phyloP scores from a whole-genome alignment of 371 early-diverging fungal species.

The Rhizomucor pusillus region DNA sequence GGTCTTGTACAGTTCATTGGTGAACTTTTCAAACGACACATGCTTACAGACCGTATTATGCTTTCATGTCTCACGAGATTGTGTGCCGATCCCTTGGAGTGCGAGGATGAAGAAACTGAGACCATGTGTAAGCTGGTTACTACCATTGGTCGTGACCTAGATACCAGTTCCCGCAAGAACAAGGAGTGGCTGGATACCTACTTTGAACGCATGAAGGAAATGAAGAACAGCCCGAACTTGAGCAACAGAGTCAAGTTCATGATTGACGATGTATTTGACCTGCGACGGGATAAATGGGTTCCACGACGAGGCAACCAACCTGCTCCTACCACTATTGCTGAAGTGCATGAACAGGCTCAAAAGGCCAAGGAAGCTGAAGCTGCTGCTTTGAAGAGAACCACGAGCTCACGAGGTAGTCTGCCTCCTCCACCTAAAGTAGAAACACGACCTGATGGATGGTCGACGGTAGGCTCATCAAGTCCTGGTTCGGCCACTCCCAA shows the following conservation, averaged over 20 bases:
- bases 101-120: slow-evolving; percentile 95
- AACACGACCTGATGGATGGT: slow-evolving; percentile 69
- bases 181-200: slow-evolving; percentile 73
- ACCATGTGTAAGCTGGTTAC: slow-evolving; percentile 87
- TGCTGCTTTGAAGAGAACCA: slow-evolving; percentile 65
- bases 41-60: slow-evolving; percentile 93
- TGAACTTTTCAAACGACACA: slow-evolving; percentile 85
- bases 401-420: slow-evolving; percentile 58
- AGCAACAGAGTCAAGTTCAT: slow-evolving; percentile 89
- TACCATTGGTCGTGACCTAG: slow-evolving; percentile 79
- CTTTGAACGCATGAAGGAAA: slow-evolving; percentile 73
- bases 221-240: slow-evolving; percentile 61
- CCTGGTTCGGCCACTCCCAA: slow-evolving; percentile 43
- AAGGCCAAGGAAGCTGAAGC: slow-evolving; percentile 66
- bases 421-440: slow-evolving; percentile 38
- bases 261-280: slow-evolving; percentile 88
- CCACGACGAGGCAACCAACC: slow-evolving; percentile 51
- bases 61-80: slow-evolving; percentile 81
- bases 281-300: slow-evolving; percentile 81
- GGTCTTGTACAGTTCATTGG: slow-evolving; percentile 94
- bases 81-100: slow-evolving; percentile 64
- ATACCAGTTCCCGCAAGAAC: slow-evolving; percentile 23
- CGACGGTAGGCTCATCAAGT: slow-evolving; percentile 54
- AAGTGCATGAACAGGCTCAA: slow-evolving; percentile 80
- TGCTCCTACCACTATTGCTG: slow-evolving; percentile 85